phyloP scores from a whole-genome alignment of 1,284 basidiomycete genomes.

The Pholiota adiposa region DNA sequence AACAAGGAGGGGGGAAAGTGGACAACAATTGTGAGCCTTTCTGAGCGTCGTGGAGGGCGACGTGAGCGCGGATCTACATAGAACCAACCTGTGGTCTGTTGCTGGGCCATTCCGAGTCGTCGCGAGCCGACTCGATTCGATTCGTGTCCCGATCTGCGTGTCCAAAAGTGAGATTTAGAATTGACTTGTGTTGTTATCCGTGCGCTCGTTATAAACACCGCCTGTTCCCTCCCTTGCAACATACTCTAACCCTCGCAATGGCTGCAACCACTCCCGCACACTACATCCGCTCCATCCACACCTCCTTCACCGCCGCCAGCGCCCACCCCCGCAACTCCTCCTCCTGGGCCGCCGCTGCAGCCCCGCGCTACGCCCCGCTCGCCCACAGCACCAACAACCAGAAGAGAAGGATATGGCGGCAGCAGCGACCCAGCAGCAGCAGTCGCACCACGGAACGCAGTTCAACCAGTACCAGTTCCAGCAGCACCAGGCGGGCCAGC shows the following conservation, averaged over 20 bases:
- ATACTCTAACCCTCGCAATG: constrained; percentile 2
- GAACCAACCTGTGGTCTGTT: no score
- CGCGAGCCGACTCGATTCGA: background rate
- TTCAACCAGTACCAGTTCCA: background rate
- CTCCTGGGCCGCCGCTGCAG: constrained; percentile 1
- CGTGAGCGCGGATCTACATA: background rate
- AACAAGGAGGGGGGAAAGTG: no score
- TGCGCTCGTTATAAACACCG: background rate
- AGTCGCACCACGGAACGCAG: no score
- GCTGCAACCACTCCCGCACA: constrained; percentile 28
- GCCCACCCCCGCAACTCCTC: constrained; percentile 27
- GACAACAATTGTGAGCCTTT: background rate
- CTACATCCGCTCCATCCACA: constrained; percentile 43
- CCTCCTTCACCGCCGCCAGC: constrained; percentile 37
- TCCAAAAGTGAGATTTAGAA: background rate
- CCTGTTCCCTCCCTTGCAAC: background rate
- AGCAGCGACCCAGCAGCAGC: no score
- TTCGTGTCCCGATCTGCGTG: background rate
- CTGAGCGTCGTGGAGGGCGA: background rate
- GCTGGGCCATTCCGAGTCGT: background rate
- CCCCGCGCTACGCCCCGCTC: background rate
- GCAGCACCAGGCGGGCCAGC: constrained; percentile 7
- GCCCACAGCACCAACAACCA: background rate
- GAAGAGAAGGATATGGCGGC: background rate
- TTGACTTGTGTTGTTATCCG: constrained; percentile 1